These are phyloP conservation scores for Fusarium pseudocircinatum DNA, from an alignment of 2,329 filamentous ascomycete species.

Conservation along the genomic window DNA sequence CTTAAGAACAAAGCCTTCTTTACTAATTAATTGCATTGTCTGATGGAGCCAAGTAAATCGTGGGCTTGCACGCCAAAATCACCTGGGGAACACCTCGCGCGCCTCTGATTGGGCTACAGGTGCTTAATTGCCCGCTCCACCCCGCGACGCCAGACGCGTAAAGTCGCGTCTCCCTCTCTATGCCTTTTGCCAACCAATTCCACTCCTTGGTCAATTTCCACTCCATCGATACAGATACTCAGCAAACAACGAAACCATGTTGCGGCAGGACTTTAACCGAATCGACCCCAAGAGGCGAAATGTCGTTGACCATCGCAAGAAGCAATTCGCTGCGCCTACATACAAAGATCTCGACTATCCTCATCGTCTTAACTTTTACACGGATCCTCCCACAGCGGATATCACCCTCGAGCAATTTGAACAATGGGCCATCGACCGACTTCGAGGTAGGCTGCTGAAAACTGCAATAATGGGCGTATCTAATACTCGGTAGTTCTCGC, in stretches of 20 bases:
- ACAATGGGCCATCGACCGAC: constrained; percentile 94
- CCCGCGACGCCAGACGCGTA: constrained; percentile 44
- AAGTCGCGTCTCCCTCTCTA: constrained; percentile 47
- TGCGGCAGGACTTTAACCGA: constrained; percentile 62
- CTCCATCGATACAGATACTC: constrained; percentile 6
- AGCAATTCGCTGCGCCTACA: constrained; percentile 81
- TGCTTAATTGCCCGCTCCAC: constrained; percentile 40
- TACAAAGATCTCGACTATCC: constrained; percentile 85
- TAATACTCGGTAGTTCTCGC: constrained; percentile 70
- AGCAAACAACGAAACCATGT: constrained; percentile 50
- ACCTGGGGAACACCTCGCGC: constrained; percentile 7
- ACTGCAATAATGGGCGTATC: background rate
- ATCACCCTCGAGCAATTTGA: constrained; percentile 98
- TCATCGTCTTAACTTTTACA: constrained; percentile 91
- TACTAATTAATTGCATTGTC: background rate
- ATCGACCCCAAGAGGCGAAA: constrained; percentile 78
- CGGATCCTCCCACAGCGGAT: constrained; percentile 86
- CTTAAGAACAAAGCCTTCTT: background rate
- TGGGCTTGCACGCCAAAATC: background rate
- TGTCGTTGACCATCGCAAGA: constrained; percentile 81
- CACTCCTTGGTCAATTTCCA: constrained; percentile 24
- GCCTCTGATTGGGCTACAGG: constrained; percentile 24
- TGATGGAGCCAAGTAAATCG: background rate
- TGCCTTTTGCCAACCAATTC: constrained; percentile 14
- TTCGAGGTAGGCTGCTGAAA: constrained; percentile 69